phyloP scores from a whole-genome alignment of 1,284 basidiomycete genomes.

The Boletus mariae region DNA sequence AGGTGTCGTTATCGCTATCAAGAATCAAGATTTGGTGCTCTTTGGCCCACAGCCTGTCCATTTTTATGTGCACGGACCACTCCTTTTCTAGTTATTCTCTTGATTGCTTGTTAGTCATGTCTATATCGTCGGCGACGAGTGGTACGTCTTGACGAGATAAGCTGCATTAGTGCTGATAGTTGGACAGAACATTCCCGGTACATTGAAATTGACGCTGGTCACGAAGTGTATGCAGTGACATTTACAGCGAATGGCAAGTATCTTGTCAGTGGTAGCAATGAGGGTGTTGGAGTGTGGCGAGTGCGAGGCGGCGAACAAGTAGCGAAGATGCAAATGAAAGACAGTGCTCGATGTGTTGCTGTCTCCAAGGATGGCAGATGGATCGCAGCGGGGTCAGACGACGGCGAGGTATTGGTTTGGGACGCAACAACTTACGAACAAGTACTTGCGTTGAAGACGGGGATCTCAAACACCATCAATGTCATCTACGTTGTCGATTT shows the following conservation, averaged over 20 bases:
- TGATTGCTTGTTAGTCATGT: too few species aligned
- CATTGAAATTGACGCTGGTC: background rate
- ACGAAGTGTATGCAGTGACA: background rate
- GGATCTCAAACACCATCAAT: too few species aligned
- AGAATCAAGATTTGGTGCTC: too few species aligned
- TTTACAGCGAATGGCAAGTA: too few species aligned
- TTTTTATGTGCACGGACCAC: too few species aligned
- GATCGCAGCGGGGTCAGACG: background rate
- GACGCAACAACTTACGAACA: background rate
- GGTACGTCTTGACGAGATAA: too few species aligned
- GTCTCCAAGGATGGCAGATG: constrained; percentile 12
- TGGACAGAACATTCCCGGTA: background rate
- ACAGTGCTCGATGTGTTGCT: constrained; percentile 6
- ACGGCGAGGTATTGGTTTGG: too few species aligned
- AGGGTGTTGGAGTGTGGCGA: constrained; percentile 8
- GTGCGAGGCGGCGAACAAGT: background rate
- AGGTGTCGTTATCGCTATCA: too few species aligned
- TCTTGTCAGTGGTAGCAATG: constrained; percentile 14
- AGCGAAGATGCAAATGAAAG: background rate
- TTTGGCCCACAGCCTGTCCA: too few species aligned
- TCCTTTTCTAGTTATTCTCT: too few species aligned
- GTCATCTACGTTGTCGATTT: background rate
- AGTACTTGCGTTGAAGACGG: background rate
- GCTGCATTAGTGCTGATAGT: too few species aligned
- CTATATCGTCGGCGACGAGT: too few species aligned